Conservation (phyloP, 139 green algal species). For the Picochlorum sp. region DNA sequence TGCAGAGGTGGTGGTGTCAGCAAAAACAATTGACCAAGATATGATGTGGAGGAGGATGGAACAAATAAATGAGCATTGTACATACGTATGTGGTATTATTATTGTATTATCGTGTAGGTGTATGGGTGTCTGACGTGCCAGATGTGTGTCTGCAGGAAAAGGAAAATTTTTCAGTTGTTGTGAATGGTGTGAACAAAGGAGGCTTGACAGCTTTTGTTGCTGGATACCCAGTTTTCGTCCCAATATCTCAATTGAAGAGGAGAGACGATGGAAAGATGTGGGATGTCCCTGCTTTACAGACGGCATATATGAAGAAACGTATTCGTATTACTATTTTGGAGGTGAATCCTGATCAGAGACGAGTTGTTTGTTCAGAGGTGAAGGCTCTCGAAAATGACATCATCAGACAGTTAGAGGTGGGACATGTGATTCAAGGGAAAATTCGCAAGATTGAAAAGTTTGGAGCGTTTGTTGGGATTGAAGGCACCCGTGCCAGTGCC, state of each 20-base stretch:
- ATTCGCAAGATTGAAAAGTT: conserved; percentile 43
- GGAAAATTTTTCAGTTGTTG: conserved; percentile 20
- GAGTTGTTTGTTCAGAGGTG: conserved; percentile 18
- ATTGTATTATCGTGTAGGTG: not conserved
- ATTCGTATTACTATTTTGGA: conserved; percentile 17
- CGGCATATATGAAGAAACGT: conserved; percentile 4
- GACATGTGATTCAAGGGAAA: conserved; percentile 29
- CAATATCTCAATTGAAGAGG: conserved; percentile 30
- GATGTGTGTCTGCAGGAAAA: conserved; percentile 21
- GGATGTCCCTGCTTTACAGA: conserved; percentile 6
- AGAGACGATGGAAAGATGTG: conserved; percentile 15
- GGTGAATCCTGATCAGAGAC: conserved; percentile 6
- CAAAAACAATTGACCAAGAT: conserved; percentile 25
- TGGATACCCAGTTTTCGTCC: conserved; percentile 35
- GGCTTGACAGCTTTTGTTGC: conserved; percentile 27
- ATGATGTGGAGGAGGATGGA: conserved; percentile 31
- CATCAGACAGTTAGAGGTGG: conserved; percentile 18
- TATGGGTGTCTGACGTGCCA: not conserved
- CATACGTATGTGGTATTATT: conserved; percentile 6
- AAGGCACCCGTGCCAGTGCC: conserved; percentile 34
- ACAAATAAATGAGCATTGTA: conserved; percentile 34
- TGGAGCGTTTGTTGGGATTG: conserved; percentile 45
- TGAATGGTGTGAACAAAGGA: conserved; percentile 30
- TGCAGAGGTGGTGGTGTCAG: conserved; percentile 26
- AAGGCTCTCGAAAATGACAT: conserved; percentile 23